Evolutionary conservation across 1,284 basidiomycete species (phyloP).

Genomic region (Boletus smithii): DNA sequence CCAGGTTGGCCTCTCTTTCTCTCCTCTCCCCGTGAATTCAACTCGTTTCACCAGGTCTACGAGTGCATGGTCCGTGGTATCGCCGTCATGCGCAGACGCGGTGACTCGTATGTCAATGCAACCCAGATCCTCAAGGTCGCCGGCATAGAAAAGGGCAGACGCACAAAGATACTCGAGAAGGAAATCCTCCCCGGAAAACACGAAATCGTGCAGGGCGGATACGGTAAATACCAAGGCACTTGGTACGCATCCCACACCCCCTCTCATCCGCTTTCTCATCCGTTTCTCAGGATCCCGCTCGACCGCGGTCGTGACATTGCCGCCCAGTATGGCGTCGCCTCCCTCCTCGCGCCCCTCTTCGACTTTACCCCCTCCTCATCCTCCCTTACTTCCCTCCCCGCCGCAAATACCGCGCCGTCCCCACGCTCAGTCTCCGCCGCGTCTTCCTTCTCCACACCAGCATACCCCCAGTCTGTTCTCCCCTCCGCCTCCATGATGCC

Average conservation of each 20-base stretch:
- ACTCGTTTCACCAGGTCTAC: conserved; percentile 61
- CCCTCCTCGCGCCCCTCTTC: conserved; percentile 83
- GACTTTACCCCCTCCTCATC: conserved; percentile 84
- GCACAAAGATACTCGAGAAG: conserved; percentile 98
- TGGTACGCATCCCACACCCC: conserved; percentile 57
- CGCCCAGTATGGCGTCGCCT: conserved; percentile 83
- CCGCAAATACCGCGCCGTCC: conserved; percentile 45
- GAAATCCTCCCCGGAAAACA: conserved; percentile 95
- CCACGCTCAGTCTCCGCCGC: conserved; percentile 52
- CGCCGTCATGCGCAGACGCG: conserved; percentile 94
- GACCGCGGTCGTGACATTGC: conserved; percentile 89
- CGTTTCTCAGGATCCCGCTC: conserved; percentile 76
- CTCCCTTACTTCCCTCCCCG: conserved; percentile 58
- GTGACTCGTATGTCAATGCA: conserved; percentile 94
- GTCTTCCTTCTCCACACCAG: conserved; percentile 45
- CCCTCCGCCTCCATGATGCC: conserved; percentile 78
- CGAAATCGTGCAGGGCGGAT: conserved; percentile 99
- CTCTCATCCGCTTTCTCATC: conserved; percentile 13
- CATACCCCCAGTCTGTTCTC: conserved; percentile 54
- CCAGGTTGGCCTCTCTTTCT: conserved; percentile 48
- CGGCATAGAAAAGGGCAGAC: conserved; percentile 93
- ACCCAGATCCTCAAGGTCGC: conserved; percentile 99
- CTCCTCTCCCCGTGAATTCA: conserved; percentile 20
- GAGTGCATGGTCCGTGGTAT: conserved; percentile 98
- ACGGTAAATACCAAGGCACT: conserved; percentile 99